These are phyloP conservation scores for Penicillium robsamsonii DNA, from an alignment of 495 filamentous ascomycete species.

Conservation along the genomic window DNA sequence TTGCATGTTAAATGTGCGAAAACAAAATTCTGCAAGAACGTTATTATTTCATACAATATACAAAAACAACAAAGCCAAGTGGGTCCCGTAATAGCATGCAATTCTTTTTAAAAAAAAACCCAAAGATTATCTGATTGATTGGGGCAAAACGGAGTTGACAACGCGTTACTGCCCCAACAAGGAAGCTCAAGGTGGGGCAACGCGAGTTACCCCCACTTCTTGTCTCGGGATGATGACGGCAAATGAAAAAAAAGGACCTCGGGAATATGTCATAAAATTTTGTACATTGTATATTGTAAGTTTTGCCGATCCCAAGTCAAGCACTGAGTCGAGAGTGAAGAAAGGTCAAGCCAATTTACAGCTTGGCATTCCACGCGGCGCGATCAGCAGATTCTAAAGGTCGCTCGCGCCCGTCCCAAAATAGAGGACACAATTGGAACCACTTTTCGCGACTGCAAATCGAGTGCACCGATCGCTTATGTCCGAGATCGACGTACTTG, in stretches of 20 bases:
- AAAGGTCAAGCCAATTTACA: conserved; percentile 22
- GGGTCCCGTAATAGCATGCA: not conserved
- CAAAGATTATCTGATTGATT: conserved; percentile 7
- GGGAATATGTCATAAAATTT: not conserved
- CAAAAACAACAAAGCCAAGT: not conserved
- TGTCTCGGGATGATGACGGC: not conserved
- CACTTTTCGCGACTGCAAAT: conserved; percentile 61
- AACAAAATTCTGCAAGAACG: not conserved
- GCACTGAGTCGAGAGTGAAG: not conserved
- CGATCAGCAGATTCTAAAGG: conserved; percentile 48
- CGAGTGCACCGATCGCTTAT: conserved; percentile 64
- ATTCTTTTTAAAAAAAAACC: not conserved
- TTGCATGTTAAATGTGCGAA: not conserved
- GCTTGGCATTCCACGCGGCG: conserved; percentile 49
- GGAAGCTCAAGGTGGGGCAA: not conserved
- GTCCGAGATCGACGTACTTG: conserved; percentile 64
- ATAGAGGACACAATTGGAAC: conserved; percentile 64
- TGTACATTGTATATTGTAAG: conserved; percentile 2
- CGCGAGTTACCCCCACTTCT: conserved; percentile 2
- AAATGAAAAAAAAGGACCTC: not conserved
- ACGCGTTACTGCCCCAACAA: not conserved
- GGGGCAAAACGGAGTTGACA: not conserved
- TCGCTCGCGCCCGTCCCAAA: conserved; percentile 44
- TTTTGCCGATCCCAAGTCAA: not conserved
- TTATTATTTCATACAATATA: not conserved